Evolutionary conservation across 2,329 filamentous ascomycete species (phyloP), one percentile per base, ranked within the genome.

Genomic region (Ophiostoma perfectum): DNA sequence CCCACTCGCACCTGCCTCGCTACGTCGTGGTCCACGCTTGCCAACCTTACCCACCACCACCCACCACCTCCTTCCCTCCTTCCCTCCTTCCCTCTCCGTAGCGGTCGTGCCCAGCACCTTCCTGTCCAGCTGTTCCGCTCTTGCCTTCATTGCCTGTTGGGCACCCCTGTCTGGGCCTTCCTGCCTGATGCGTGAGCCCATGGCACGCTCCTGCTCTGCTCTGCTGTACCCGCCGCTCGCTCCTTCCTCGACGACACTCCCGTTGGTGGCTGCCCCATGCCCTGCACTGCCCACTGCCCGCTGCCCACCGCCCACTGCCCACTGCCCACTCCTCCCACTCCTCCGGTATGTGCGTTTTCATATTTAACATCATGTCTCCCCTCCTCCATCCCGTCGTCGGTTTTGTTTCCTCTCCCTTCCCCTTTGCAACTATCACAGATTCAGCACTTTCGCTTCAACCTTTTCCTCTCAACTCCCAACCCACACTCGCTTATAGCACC

Each of bases 401-500:
- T 64, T n/a, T 27, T 71, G 70, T 72, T 71, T 72, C 72, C 71
- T 70, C 68, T 68, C 70, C 36, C 58, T 8, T 39, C 58, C 38
- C 38, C 68, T 52, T 63, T 66, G 58, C 65, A 66, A 69, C 67
- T 45, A 67, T 64, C 38, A 41, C 58, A 62, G 58, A 62, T 62
- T 63, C 77, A 77, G 76, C 77, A 73, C 74, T 74, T 75, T 76
- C 74, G 78, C 79, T 78, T 76, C 76, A 77, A 75, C 75, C 72
- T 72, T 72, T 52, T 74, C 74, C 74, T 72, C 72, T 64, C 62
- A 64, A 18, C 75, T 47, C 66, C 38, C 73, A 76, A 74, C 72
- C 76, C 78, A 84, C 82, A 78, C 79, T 84, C 82, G 81, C 82
- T 83, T 81, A 79, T 77, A 76, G 76, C 77, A 76, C 77, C 77